These are phyloP conservation scores for Septoria petroselini DNA, from an alignment of 2,329 filamentous ascomycete species.

Conservation along the genomic window DNA sequence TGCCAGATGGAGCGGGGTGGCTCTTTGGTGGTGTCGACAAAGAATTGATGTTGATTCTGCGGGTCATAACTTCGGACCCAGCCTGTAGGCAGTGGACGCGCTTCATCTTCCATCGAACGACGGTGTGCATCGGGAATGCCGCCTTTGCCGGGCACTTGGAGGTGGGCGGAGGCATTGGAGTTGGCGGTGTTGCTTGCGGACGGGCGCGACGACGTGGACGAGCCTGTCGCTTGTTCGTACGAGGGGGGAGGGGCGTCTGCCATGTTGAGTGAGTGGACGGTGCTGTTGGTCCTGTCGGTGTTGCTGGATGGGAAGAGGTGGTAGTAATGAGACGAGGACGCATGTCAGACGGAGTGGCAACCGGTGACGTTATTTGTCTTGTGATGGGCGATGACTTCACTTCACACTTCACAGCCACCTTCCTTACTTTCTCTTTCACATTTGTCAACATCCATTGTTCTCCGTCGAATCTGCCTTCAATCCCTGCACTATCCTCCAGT, in stretches of 20 bases:
- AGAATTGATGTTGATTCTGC: slow-evolving; percentile 58
- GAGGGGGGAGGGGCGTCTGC: slow-evolving; percentile 25
- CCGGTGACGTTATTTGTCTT: background rate
- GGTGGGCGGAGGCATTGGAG: slow-evolving; percentile 22
- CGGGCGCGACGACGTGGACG: slow-evolving; percentile 18
- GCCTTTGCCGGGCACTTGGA: slow-evolving; percentile 42
- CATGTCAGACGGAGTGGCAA: too few relatives aligned
- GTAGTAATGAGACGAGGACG: too few relatives aligned
- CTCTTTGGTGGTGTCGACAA: slow-evolving; percentile 55
- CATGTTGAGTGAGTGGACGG: slow-evolving; percentile 12
- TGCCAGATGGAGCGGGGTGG: slow-evolving; percentile 60
- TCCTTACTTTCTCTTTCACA: background rate
- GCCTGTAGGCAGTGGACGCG: slow-evolving; percentile 52
- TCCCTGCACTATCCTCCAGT: too few relatives aligned
- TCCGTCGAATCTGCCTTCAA: too few relatives aligned
- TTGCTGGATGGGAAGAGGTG: too few relatives aligned
- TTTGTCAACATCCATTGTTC: background rate
- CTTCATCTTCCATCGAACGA: slow-evolving; percentile 62
- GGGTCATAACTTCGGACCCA: slow-evolving; percentile 59
- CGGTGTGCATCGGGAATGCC: slow-evolving; percentile 53
- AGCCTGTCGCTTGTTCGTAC: slow-evolving; percentile 27
- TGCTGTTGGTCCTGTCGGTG: slow-evolving; percentile 4
- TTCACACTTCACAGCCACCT: background rate
- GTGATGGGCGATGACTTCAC: slow-evolving; percentile 1
- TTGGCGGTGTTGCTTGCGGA: slow-evolving; percentile 7